These are phyloP conservation scores for Populus nigra DNA, from an alignment of 345 rosid genomes.

Conservation along the genomic window DNA sequence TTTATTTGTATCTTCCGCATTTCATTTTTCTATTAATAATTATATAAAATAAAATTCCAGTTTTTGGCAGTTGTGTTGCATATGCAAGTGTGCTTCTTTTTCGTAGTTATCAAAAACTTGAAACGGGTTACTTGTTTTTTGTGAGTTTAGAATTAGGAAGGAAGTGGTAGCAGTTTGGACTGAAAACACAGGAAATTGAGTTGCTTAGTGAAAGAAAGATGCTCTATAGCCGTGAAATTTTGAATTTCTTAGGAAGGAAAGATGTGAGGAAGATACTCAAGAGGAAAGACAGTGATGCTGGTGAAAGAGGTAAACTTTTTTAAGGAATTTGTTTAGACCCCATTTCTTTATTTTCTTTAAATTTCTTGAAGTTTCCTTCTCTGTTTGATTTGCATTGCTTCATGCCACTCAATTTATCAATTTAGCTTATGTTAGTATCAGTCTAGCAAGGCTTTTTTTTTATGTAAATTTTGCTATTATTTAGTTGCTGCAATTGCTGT, in stretches of 20 bases:
- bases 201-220: conserved; percentile 13
- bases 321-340: not conserved
- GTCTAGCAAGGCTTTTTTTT: not conserved
- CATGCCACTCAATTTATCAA: not conserved
- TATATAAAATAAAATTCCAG: not conserved
- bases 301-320: conserved; percentile 49
- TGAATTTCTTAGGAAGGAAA: conserved; percentile 46
- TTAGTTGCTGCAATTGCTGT: not conserved
- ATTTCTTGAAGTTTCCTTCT: not conserved
- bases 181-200: not conserved
- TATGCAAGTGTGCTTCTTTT: not conserved
- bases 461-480: not conserved
- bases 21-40: not conserved
- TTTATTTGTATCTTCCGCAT: not conserved
- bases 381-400: not conserved
- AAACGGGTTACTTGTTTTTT: not conserved
- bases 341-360: not conserved
- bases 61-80: not conserved
- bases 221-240: conserved; percentile 39
- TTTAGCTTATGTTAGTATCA: not conserved
- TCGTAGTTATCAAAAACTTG: not conserved
- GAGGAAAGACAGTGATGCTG: conserved; percentile 93
- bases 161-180: not conserved
- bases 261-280: conserved; percentile 79
- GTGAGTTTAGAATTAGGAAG: not conserved